Percentiles rank a stretch among this genome's conserved stretches.
phyloP scores from a whole-genome alignment of 371 early-diverging fungal genomes.

The Aphelidium insulamus region DNA sequence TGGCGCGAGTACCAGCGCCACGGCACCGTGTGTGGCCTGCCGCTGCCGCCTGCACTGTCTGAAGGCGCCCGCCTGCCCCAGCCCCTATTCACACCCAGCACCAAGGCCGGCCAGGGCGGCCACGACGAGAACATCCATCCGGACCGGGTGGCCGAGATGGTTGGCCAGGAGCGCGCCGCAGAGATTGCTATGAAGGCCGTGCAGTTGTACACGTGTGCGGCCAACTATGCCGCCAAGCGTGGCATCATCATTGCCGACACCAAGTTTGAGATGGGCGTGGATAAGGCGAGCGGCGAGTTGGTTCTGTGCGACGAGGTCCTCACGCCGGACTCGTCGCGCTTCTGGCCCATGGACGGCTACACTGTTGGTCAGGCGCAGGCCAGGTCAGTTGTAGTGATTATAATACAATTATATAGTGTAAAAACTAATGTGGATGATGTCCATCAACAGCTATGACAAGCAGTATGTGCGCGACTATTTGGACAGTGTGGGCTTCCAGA shows the following conservation, averaged over 20 bases:
- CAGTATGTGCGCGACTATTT: slow-evolving; percentile 88
- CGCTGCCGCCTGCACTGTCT: slow-evolving; percentile 47
- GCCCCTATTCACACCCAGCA: slow-evolving; percentile 86
- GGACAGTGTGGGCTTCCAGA: slow-evolving; percentile 68
- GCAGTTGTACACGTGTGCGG: slow-evolving; percentile 40
- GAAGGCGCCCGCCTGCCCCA: slow-evolving; percentile 60
- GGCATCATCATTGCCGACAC: slow-evolving; percentile 97
- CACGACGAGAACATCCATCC: slow-evolving; percentile 97
- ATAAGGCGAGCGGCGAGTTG: slow-evolving; percentile 21
- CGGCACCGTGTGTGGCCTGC: slow-evolving; percentile 80
- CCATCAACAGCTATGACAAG: slow-evolving; percentile 60
- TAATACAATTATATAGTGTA: background rate
- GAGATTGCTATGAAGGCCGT: slow-evolving; percentile 32
- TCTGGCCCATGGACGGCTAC: slow-evolving; percentile 76
- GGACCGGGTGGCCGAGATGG: slow-evolving; percentile 54
- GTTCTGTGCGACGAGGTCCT: slow-evolving; percentile 85
- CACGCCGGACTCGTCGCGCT: slow-evolving; percentile 93
- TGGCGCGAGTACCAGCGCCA: slow-evolving; percentile 81
- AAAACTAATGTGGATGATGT: background rate
- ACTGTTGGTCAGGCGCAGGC: slow-evolving; percentile 59
- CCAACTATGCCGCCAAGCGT: slow-evolving; percentile 49
- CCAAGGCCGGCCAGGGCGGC: slow-evolving; percentile 91
- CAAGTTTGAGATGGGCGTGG: slow-evolving; percentile 94
- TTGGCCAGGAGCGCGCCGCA: slow-evolving; percentile 46
- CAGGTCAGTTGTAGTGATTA: slow-evolving; percentile 19